Conservation (phyloP, 2,329 filamentous ascomycete species). For the Aciculosporium take region DNA sequence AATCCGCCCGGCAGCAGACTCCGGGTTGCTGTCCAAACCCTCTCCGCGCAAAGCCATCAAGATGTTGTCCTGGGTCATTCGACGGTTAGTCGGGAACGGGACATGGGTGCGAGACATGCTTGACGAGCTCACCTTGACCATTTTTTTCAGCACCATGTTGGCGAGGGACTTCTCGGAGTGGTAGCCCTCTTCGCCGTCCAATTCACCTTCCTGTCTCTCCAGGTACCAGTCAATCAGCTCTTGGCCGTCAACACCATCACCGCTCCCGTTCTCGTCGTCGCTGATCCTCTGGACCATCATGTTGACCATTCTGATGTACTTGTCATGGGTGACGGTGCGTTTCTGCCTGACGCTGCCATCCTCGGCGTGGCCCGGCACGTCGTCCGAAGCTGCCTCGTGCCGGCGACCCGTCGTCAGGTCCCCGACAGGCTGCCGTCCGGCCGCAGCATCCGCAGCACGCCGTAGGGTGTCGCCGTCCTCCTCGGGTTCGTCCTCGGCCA, state of each 20-base stretch:
- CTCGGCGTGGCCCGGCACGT: slow-evolving; percentile 13
- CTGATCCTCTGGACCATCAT: slow-evolving; percentile 69
- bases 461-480: slow-evolving; percentile 32
- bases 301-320: slow-evolving; percentile 85
- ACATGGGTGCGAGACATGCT: neutral
- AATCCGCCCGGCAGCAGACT: slow-evolving; percentile 26
- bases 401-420: slow-evolving; percentile 26
- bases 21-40: slow-evolving; percentile 36
- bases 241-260: slow-evolving; percentile 75
- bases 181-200: slow-evolving; percentile 70
- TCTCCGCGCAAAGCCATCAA: slow-evolving; percentile 64
- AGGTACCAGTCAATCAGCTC: slow-evolving; percentile 79
- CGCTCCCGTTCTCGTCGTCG: slow-evolving; percentile 60
- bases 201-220: slow-evolving; percentile 74
- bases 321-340: slow-evolving; percentile 89
- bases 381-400: slow-evolving; percentile 21
- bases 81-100: slow-evolving; percentile 14
- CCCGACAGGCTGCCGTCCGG: slow-evolving; percentile 31
- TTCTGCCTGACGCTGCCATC: slow-evolving; percentile 33
- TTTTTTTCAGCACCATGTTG: slow-evolving; percentile 79
- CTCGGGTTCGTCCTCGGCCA: slow-evolving; percentile 50
- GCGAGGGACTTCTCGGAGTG: slow-evolving; percentile 59
- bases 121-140: slow-evolving; percentile 65
- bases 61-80: slow-evolving; percentile 64
- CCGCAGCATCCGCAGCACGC: slow-evolving; percentile 25